Percentiles rank a stretch among this genome's conserved stretches.
Evolutionary conservation across 495 filamentous ascomycete genomes (phyloP).

Genomic region (Pseudevernia furfuracea): DNA sequence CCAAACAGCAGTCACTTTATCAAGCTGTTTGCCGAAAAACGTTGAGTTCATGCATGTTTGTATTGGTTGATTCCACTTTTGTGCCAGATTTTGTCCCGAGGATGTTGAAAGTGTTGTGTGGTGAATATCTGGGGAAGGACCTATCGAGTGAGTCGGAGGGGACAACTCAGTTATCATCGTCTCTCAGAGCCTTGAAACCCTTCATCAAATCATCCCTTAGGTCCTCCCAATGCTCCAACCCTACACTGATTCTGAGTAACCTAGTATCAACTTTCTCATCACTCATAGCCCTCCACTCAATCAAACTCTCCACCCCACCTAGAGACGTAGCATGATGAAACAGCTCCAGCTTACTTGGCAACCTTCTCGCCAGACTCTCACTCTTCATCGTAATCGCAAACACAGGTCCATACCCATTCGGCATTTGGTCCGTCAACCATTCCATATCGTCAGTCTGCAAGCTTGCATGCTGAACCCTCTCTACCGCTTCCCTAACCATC

Average conservation of each 20-base stretch:
- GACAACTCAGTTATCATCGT: background rate
- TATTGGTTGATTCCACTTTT: background rate
- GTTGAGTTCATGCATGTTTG: background rate
- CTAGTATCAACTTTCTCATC: conserved; percentile 64
- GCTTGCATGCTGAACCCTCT: conserved; percentile 64
- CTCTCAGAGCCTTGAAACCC: background rate
- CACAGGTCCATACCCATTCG: conserved; percentile 80
- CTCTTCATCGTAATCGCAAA: conserved; percentile 64
- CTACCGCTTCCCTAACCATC: conserved; percentile 48
- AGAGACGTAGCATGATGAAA: conserved; percentile 95
- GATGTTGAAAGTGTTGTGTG: background rate
- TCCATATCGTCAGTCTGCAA: conserved; percentile 56
- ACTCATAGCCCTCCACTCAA: conserved; percentile 79
- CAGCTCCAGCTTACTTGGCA: conserved; percentile 70
- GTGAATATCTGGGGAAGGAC: background rate
- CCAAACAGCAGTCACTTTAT: background rate
- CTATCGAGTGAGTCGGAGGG: background rate
- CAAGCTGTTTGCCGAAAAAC: background rate
- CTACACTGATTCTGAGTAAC: conserved; percentile 75
- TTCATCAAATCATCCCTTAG: conserved; percentile 62
- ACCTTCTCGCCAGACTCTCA: conserved; percentile 49
- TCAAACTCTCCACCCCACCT: conserved; percentile 87
- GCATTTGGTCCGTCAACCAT: conserved; percentile 88
- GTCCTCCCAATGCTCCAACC: conserved; percentile 83
- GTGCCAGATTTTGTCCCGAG: background rate